Evolutionary conservation across 192 early-diverging fungal genomes (phyloP).

Genomic region (Chytriomyces sp.): DNA sequence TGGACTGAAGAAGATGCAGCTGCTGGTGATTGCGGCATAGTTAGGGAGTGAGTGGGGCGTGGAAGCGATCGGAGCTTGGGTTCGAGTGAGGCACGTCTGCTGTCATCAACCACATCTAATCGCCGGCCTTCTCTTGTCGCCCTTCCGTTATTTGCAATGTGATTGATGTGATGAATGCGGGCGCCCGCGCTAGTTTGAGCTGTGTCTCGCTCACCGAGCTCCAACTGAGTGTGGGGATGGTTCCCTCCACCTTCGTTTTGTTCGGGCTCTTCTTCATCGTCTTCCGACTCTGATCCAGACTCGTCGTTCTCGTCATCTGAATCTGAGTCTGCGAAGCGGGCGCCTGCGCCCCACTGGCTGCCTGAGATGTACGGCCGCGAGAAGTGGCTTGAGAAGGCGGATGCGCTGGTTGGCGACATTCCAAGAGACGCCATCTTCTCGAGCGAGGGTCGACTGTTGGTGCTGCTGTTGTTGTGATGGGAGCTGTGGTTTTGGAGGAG

Average conservation of each 20-base stretch:
- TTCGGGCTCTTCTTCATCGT: neutral
- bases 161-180: too few species aligned
- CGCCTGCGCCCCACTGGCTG: neutral
- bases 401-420: neutral
- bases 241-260: neutral
- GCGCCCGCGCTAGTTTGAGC: neutral
- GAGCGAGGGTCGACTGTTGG: too few species aligned
- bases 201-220: neutral
- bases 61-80: neutral
- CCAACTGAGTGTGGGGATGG: neutral
- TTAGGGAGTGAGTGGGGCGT: neutral
- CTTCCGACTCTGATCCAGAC: neutral
- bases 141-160: neutral
- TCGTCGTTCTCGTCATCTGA: neutral
- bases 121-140: neutral
- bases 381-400: constrained; percentile 3
- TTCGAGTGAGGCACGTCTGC: too few species aligned
- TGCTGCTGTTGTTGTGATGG: too few species aligned
- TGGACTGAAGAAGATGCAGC: neutral
- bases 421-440: too few species aligned
- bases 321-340: neutral
- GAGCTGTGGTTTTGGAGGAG: too few species aligned
- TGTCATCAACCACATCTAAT: too few species aligned
- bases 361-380: constrained; percentile 10
- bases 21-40: neutral